phyloP scores from a whole-genome alignment of 352 stramenopile species.

The Saprolegnia diclina region DNA sequence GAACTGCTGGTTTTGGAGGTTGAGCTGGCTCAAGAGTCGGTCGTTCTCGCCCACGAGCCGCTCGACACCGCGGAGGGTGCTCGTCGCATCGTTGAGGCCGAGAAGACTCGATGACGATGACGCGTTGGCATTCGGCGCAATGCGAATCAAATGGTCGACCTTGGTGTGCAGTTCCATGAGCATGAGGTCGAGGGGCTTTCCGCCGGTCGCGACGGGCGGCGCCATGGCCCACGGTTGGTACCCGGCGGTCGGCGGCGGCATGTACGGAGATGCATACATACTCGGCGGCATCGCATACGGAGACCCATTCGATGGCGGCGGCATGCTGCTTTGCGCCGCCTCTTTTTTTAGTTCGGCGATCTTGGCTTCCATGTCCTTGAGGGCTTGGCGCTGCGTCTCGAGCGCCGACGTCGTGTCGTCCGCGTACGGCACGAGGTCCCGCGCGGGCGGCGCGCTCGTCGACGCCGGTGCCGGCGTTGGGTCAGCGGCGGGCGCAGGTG shows the following conservation, averaged over 20 bases:
- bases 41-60: slow-evolving; percentile 69
- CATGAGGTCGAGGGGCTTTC: slow-evolving; percentile 17
- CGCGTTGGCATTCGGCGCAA: slow-evolving; percentile 33
- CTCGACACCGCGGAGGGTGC: slow-evolving; percentile 65
- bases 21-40: slow-evolving; percentile 62
- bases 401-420: background rate
- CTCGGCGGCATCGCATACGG: slow-evolving; percentile 2
- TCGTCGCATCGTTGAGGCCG: slow-evolving; percentile 40
- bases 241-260: background rate
- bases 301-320: background rate
- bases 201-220: background rate
- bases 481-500: background rate
- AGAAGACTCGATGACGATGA: slow-evolving; percentile 7
- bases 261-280: background rate
- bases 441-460: slow-evolving; percentile 27
- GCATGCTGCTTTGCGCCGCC: background rate
- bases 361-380: slow-evolving; percentile 16
- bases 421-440: background rate
- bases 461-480: background rate
- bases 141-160: slow-evolving; percentile 73
- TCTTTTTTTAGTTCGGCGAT: background rate
- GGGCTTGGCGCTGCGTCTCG: background rate
- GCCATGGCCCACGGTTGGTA: slow-evolving; percentile 20
- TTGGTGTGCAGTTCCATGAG: slow-evolving; percentile 56
- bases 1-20: slow-evolving; percentile 74